A percentile compares a stretch with the other conserved stretches of the same genome.
These are phyloP conservation scores for Rachicladosporium sp. DNA, from an alignment of 2,329 filamentous ascomycete species.

Conservation along the genomic window DNA sequence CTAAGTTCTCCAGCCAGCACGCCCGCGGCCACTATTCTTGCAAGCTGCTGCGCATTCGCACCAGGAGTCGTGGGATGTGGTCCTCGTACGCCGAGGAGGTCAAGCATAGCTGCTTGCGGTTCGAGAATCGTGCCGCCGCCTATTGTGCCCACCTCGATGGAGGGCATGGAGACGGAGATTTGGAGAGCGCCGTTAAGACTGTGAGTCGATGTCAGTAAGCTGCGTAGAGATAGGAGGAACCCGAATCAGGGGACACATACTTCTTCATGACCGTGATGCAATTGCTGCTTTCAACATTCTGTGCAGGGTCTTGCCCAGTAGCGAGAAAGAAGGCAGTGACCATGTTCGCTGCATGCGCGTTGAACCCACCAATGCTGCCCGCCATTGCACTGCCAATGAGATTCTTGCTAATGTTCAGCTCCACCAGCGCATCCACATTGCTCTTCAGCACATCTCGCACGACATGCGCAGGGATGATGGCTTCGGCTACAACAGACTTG, in stretches of 20 bases:
- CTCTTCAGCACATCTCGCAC: slow-evolving; percentile 85
- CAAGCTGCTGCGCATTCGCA: slow-evolving; percentile 80
- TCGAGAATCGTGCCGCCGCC: slow-evolving; percentile 95
- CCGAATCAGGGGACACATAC: slow-evolving; percentile 45
- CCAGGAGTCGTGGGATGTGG: slow-evolving; percentile 82
- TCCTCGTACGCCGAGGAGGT: slow-evolving; percentile 84
- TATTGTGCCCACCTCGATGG: slow-evolving; percentile 91
- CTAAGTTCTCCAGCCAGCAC: slow-evolving; percentile 87
- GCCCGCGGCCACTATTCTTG: slow-evolving; percentile 78
- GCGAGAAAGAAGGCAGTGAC: slow-evolving; percentile 92
- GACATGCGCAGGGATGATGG: slow-evolving; percentile 80
- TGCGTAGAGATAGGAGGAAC: neutral
- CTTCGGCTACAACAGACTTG: slow-evolving; percentile 93
- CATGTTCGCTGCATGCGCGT: slow-evolving; percentile 94
- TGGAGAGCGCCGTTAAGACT: slow-evolving; percentile 84
- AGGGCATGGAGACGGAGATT: slow-evolving; percentile 96
- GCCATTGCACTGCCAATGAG: slow-evolving; percentile 96
- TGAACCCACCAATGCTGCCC: slow-evolving; percentile 88
- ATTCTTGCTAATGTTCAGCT: slow-evolving; percentile 91
- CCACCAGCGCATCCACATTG: slow-evolving; percentile 80
- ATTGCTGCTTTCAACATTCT: slow-evolving; percentile 92
- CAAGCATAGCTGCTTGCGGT: slow-evolving; percentile 90
- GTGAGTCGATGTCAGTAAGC: slow-evolving; percentile 7
- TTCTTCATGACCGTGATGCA: slow-evolving; percentile 99
- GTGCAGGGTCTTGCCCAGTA: slow-evolving; percentile 92